Base-by-base conservation (phyloP, 306 rosid genomes). In the Arachis stenosperma region DNA sequence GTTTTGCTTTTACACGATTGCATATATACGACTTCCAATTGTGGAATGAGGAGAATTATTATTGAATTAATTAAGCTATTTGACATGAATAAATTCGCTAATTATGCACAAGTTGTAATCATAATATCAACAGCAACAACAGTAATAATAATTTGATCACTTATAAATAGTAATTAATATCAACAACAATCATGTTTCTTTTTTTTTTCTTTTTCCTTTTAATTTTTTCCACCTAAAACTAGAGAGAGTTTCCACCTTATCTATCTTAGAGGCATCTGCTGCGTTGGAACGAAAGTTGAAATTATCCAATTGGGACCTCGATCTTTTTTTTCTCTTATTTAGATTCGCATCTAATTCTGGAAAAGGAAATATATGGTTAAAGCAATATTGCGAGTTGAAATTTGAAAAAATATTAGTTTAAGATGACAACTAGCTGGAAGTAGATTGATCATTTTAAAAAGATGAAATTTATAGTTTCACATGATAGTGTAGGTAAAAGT, bases 241-340 rank as follows among this genome's bases (percentile, higher is more conserved):
- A 60, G 75, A 62, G 60, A 60, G 75, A 62, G 60, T 82, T 81
- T 77, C 13, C 70, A 65, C 60, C 73, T 78, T 85, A 67, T 70
- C 86, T 86, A 84, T 78, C 87, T 74, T 55, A 61, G 81, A 67
- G 76, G 94, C 84, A 89, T 90, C 89, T 85, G 72, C 84, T 82
- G 77, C 73, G 91, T 81, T 83, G 87, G 81, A 82, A 75, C 62
- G 75, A 75, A 75, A 76, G 85, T 78, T 83, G 92, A 71, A 67
- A 85, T 78, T 88, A 88, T 88, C 90, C 94, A 78, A 51, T 80
- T 82, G 90, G 85, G 88, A 88, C 88, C 86, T 78, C 78, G 37
- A 33, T 33, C 37, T 33, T 33, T 33, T 33, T 54, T 73, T 79
- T 68, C 61, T 54, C 52, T 69, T 36, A 70, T 56, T 41, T 8